These are phyloP conservation scores for Ceratocystis harringtonii DNA, from an alignment of 2,329 filamentous ascomycete genomes.

Conservation along the genomic window DNA sequence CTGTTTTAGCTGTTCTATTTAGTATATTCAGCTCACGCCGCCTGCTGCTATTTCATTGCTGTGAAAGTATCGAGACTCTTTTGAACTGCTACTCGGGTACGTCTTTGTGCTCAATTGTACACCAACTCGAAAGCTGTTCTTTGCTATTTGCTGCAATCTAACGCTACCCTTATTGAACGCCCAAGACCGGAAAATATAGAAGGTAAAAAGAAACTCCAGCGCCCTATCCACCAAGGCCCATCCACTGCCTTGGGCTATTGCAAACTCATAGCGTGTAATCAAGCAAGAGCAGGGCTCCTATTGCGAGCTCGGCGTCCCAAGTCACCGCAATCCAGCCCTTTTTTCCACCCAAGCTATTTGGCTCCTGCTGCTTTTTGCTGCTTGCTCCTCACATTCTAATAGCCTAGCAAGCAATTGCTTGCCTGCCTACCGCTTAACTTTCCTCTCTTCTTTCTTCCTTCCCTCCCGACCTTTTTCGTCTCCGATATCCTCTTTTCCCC, in stretches of 20 bases:
- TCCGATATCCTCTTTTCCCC: conserved; percentile 5
- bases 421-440: neutral
- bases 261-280: neutral
- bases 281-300: neutral
- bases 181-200: neutral
- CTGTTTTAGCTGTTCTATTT: neutral
- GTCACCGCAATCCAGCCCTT: neutral
- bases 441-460: neutral
- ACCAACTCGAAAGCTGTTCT: neutral
- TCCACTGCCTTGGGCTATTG: neutral
- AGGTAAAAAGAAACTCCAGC: neutral
- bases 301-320: conserved; percentile 6
- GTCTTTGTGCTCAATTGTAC: neutral
- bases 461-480: conserved; percentile 8
- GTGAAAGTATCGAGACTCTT: neutral
- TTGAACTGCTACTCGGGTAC: neutral
- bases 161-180: neutral
- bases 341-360: neutral
- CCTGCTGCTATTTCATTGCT: neutral
- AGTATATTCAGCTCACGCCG: neutral
- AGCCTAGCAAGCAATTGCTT: neutral
- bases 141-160: neutral
- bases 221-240: neutral
- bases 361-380: neutral
- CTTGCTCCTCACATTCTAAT: neutral